Base-by-base conservation (phyloP, 371 early-diverging fungal species). In the Blyttiomyces sp. region DNA sequence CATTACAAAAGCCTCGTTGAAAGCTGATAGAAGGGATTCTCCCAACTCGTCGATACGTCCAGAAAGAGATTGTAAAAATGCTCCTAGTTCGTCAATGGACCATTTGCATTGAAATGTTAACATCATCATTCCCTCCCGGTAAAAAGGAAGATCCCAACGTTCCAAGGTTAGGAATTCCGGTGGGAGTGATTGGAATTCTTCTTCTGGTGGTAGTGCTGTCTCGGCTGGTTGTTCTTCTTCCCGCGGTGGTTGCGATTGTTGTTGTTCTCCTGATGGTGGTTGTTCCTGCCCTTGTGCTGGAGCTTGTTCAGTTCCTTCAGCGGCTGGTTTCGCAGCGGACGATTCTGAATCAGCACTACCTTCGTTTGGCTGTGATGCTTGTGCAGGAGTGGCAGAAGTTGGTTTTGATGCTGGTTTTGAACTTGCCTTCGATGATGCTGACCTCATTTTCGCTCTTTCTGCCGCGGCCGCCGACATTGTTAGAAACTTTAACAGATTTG, bases 61-160 rank as follows among this genome's bases (percentile, higher is more conserved):
- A 0, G 63, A 36, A 23, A 76, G 62, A 5, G 56, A 50, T n/a
- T 59, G 39, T 6, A 77, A 61, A 43, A 72, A 69, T 9, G 43
- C 30, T 19, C 35, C 26, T 27, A 77, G 53, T 26, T 74, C 72
- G 27, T 71, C 73, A 19, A 69, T 35, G 11, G 67, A 56, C 77
- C 77, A 76, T 17, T 6, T 19, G 33, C 30, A 28, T 16, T 35
- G 6, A 31, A 44, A 35, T 24, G 61, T 61, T 7, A 53, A n/a
- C 9, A 32, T 61, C 31, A 54, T 28, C 11, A 32, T 59, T 6
- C 16, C 54, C 3, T 63, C 61, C 3, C 66, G 57, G 55, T 57
- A 76, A 11, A 46, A 60, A 27, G 42, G 49, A 0, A 26, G 54
- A 33, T 68, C 62, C 69, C 66, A 66, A 9, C 54, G 54, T 1